phyloP scores from a whole-genome alignment of 106 monocot species.

The Dendrobium catenatum region DNA sequence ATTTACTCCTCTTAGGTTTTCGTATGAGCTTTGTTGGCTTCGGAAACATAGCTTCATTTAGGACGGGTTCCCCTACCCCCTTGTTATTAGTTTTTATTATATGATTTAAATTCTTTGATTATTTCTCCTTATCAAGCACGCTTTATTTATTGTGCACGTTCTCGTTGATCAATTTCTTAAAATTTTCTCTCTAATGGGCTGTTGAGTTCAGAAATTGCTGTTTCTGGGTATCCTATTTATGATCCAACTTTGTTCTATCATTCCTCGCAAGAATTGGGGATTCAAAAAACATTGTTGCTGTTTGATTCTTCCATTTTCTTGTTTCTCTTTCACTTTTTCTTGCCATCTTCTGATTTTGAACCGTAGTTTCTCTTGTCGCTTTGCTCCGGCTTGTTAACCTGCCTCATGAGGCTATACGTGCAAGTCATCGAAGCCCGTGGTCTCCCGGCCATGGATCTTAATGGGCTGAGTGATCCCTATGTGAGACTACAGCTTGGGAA shows the following conservation, averaged over 20 bases:
- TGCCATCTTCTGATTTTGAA: background rate
- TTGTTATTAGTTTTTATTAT: background rate
- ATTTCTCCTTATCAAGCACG: background rate
- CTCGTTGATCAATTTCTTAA: too few relatives aligned
- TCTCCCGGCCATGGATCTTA: conserved; percentile 46
- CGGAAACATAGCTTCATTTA: background rate
- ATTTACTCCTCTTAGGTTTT: background rate
- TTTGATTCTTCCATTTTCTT: background rate
- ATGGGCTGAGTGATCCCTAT: conserved; percentile 66
- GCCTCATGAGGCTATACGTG: conserved; percentile 55
- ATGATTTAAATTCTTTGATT: background rate
- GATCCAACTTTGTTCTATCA: background rate
- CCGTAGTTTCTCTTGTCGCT: background rate
- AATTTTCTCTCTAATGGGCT: too few relatives aligned
- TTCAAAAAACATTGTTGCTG: background rate
- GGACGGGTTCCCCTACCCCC: background rate
- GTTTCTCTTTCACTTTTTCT: background rate
- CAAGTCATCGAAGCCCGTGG: conserved; percentile 59
- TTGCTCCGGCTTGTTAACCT: background rate
- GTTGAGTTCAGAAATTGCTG: too few relatives aligned
- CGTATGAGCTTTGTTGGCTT: background rate
- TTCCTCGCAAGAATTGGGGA: background rate
- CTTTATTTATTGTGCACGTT: too few relatives aligned
- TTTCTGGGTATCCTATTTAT: too few relatives aligned
- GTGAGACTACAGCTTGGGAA: conserved; percentile 63